phyloP scores from a whole-genome alignment of 345 rosid species.

The Corymbia maculata region DNA sequence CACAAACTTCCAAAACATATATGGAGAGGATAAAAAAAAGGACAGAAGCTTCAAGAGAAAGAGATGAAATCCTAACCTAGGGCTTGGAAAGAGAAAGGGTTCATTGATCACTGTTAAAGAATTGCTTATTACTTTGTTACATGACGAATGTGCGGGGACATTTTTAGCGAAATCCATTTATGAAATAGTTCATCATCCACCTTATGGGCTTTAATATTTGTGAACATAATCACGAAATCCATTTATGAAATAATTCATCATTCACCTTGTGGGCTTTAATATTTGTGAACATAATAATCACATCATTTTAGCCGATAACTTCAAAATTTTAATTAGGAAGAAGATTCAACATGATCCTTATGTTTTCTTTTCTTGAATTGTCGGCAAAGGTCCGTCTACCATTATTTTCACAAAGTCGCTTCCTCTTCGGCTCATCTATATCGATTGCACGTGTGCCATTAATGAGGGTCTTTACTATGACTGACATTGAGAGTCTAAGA shows the following conservation, averaged over 20 bases:
- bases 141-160: background rate
- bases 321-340: background rate
- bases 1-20: background rate
- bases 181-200: background rate
- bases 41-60: too few relatives aligned
- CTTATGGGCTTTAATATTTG: background rate
- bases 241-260: background rate
- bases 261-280: background rate
- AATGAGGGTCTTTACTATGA: background rate
- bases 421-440: background rate
- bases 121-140: background rate
- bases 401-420: background rate
- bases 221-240: background rate
- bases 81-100: background rate
- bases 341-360: background rate
- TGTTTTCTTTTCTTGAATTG: too few relatives aligned
- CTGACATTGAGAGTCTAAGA: rapidly evolving
- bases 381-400: background rate
- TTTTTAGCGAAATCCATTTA: background rate
- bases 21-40: too few relatives aligned
- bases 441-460: background rate
- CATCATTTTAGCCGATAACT: background rate
- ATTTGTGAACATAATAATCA: background rate
- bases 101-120: background rate
- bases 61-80: background rate